Conservation (phyloP, 768 basidiomycete genomes). For the Auricularia sp. region DNA sequence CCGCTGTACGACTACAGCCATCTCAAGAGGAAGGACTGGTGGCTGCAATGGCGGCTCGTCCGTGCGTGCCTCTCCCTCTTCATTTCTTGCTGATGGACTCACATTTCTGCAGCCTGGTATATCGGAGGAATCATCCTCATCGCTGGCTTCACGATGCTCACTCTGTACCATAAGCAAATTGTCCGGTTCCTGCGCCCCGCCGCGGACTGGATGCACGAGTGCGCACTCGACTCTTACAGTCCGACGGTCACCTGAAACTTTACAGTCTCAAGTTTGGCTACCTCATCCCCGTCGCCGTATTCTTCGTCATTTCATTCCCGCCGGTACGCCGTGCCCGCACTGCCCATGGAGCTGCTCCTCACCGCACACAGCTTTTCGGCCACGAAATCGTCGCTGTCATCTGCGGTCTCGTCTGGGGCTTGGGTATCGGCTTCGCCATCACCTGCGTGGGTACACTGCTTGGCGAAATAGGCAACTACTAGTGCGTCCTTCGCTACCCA, state of each 20-base stretch:
- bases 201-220: conserved; percentile 56
- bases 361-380: conserved; percentile 63
- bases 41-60: not conserved
- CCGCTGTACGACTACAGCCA: not conserved
- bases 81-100: not conserved
- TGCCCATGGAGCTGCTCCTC: not conserved
- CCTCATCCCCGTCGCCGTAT: conserved; percentile 68
- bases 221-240: conserved; percentile 13
- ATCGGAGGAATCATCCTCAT: conserved; percentile 36
- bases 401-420: conserved; percentile 84
- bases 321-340: conserved; percentile 37
- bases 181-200: conserved; percentile 57
- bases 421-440: conserved; percentile 80
- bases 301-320: conserved; percentile 81
- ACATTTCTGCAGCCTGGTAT: conserved; percentile 14
- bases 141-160: conserved; percentile 41
- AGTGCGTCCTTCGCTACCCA: conserved; percentile 36
- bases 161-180: conserved; percentile 60
- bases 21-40: not conserved
- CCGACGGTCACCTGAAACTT: not conserved
- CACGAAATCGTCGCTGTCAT: conserved; percentile 86
- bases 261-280: conserved; percentile 48
- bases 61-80: not conserved
- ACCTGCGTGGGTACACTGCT: conserved; percentile 53
- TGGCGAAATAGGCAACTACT: conserved; percentile 82